A percentile compares a stretch with the other conserved stretches of the same genome.
Conservation (phyloP, 306 rosid species). For the Quercus variabilis region DNA sequence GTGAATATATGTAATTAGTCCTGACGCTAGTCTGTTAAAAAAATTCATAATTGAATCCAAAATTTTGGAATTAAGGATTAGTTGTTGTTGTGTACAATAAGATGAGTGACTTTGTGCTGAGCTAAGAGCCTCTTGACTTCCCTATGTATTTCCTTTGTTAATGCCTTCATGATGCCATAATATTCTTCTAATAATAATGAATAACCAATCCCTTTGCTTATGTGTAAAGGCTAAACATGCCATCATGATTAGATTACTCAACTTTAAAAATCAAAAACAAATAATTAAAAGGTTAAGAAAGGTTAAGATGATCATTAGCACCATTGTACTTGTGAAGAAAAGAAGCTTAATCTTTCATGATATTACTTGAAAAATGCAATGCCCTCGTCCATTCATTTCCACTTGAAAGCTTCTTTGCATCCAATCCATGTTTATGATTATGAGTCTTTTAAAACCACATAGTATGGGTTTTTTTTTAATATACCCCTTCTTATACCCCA, state of each 20-base stretch:
- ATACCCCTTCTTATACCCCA: too few relatives aligned
- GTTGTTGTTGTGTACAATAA: too few relatives aligned
- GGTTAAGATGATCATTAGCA: constrained; percentile 25
- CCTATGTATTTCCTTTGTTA: background rate
- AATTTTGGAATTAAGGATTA: too few relatives aligned
- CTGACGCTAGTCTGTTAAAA: too few relatives aligned
- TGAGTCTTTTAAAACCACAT: background rate
- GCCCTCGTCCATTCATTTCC: background rate
- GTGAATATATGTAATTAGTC: too few relatives aligned
- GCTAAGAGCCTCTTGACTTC: background rate
- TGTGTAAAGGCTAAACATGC: constrained; percentile 32
- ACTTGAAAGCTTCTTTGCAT: background rate
- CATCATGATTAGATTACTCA: constrained; percentile 14
- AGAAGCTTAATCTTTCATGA: background rate
- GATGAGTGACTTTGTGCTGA: too few relatives aligned
- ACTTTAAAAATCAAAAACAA: constrained; percentile 10
- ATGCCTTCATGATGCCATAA: background rate
- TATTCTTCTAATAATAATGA: background rate
- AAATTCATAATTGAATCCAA: too few relatives aligned
- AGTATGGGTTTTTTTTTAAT: background rate
- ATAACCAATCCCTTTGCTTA: constrained; percentile 10
- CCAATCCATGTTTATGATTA: background rate
- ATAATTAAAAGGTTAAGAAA: constrained; percentile 13
- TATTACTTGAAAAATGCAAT: background rate
- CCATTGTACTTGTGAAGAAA: constrained; percentile 14